Base-by-base conservation (phyloP, 495 filamentous ascomycete genomes). In the Xylona heveae region DNA sequence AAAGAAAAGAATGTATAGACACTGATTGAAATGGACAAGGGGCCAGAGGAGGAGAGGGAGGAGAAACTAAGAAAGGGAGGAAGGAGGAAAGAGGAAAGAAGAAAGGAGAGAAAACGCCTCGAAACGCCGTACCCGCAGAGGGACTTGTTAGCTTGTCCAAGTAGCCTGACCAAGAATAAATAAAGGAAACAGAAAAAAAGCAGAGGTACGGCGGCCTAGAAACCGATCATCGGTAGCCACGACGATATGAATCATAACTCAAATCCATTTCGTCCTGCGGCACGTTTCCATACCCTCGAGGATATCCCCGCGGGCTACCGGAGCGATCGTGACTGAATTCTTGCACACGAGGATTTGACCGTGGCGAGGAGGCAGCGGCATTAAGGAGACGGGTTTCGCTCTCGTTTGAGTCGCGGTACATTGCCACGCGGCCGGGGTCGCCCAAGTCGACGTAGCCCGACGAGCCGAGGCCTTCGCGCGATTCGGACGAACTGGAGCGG, bases 391-490 rank as follows among this genome's bases (percentile, higher is more conserved):
- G 23, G 23, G 23, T 8, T 25, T 59, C 59, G 29, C 58, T 61
- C 34, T 64, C 62, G 26, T 64, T 55, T 3, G 42, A 35, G 9
- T 48, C 43, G 8, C 42, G 49, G 38, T 57, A 64, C 6, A 49
- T 30, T 1, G 44, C 50, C 4, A 42, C 33, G 13, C 38, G 28
- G 9, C 44, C 24, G 18, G 43, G 32, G 1, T 37, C 45, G 28
- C 47, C 52, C 20, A 44, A 39, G 18, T 33, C 36, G 3, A 50
- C 48, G n/a, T 47, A 48, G 1, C 51, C 37, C 3, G 52, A 46
- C 5, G 45, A 38, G 6, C 51, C 50, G 50, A 57, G 50, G 15
- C 53, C 52, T 5, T 27, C 12, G 19, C 16, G 4, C 42, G 47
- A 8, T 24, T 30, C 9, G 22, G 23, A n/a, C 38, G 27, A 19